Conservation (phyloP, 331 rosid species). For the Prunus yedoensis region DNA sequence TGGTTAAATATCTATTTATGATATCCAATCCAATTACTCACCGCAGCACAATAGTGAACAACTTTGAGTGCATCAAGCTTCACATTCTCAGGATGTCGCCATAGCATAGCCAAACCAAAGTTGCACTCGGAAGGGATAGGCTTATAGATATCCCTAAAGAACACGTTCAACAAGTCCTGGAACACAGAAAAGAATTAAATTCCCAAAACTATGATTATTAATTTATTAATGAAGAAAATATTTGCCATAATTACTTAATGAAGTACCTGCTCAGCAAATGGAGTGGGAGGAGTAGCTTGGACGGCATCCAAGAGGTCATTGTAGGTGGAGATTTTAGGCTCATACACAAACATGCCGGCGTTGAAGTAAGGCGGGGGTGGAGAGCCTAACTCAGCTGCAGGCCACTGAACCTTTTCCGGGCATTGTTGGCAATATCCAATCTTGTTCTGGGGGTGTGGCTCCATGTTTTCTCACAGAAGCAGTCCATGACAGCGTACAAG, state of each 20-base stretch:
- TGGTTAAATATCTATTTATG: too few relatives aligned
- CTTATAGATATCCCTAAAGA: slow-evolving; percentile 2
- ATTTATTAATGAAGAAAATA: too few relatives aligned
- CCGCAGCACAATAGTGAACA: slow-evolving; percentile 25
- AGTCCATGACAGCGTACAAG: slow-evolving; percentile 13
- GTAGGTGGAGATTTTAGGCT: slow-evolving; percentile 13
- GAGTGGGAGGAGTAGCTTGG: slow-evolving; percentile 11
- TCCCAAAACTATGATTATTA: too few relatives aligned
- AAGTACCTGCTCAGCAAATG: slow-evolving; percentile 16
- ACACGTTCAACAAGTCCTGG: slow-evolving; percentile 13
- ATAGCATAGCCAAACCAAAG: slow-evolving; percentile 12
- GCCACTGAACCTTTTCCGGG: slow-evolving; percentile 14
- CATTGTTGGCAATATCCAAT: slow-evolving; percentile 14
- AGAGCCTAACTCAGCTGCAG: neutral
- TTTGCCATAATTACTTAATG: neutral
- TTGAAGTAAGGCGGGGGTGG: slow-evolving; percentile 16
- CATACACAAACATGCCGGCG: slow-evolving; percentile 16
- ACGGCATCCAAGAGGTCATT: neutral
- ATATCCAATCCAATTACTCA: neutral
- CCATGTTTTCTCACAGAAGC: slow-evolving; percentile 18
- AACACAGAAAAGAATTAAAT: neutral
- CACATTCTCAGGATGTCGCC: slow-evolving; percentile 14
- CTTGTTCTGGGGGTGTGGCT: slow-evolving; percentile 1
- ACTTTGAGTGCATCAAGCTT: slow-evolving; percentile 9
- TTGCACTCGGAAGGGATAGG: slow-evolving; percentile 12